Percentiles rank a stretch among this genome's conserved stretches.
phyloP scores from a whole-genome alignment of 177 flowering plant genomes.

The Vitis hybrid region DNA sequence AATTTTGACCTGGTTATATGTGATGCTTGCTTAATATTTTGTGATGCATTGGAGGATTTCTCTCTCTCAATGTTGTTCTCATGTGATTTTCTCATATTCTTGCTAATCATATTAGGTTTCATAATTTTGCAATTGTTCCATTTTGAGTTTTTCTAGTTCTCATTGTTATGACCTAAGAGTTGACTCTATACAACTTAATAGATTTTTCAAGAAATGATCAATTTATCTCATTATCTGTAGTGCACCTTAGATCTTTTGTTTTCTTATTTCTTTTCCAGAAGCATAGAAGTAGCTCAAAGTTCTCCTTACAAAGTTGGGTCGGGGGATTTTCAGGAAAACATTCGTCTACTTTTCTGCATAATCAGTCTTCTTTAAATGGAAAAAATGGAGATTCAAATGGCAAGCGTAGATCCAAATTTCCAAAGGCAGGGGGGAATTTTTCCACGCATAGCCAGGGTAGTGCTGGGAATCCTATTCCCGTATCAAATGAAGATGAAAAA shows the following conservation, averaged over 20 bases:
- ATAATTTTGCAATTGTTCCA: neutral
- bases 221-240: neutral
- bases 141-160: neutral
- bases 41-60: neutral
- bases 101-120: neutral
- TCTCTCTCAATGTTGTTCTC: neutral
- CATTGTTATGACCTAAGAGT: neutral
- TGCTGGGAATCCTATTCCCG: constrained; percentile 20
- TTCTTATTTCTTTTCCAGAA: constrained; percentile 39
- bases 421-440: constrained; percentile 23
- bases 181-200: neutral
- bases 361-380: constrained; percentile 21
- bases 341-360: constrained; percentile 23
- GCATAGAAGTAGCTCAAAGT: constrained; percentile 66
- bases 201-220: neutral
- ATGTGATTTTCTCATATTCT: too few species aligned
- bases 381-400: constrained; percentile 23
- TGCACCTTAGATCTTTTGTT: neutral
- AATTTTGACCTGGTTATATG: neutral
- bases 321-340: constrained; percentile 52
- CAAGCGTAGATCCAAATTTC: constrained; percentile 20
- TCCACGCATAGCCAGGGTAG: constrained; percentile 12
- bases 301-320: constrained; percentile 54
- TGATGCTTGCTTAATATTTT: neutral
- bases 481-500: constrained; percentile 27